Evolutionary conservation across 2,329 filamentous ascomycete species (phyloP).

Genomic region (Arthroderma sp.): DNA sequence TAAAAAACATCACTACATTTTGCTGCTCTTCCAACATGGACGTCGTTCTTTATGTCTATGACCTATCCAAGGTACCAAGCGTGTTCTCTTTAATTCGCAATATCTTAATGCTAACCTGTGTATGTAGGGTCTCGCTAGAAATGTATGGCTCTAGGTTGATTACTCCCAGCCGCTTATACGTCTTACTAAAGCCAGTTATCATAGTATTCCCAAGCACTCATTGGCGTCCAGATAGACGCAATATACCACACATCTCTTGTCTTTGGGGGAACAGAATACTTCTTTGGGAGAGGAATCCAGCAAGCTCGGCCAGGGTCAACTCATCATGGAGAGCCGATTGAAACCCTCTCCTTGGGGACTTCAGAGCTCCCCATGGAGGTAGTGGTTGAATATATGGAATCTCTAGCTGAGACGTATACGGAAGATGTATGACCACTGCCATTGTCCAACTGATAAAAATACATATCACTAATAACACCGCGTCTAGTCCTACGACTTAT

Average conservation of each 20-base stretch:
- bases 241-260: constrained; percentile 92
- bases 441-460: neutral
- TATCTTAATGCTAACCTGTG: constrained; percentile 1
- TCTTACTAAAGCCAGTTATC: constrained; percentile 3
- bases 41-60: constrained; percentile 64
- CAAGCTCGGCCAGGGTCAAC: constrained; percentile 67
- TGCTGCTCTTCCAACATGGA: constrained; percentile 41
- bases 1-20: neutral
- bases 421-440: constrained; percentile 44
- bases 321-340: constrained; percentile 73
- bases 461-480: neutral
- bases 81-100: constrained; percentile 1
- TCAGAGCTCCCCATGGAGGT: constrained; percentile 70
- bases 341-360: constrained; percentile 58
- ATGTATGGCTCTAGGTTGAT: constrained; percentile 22
- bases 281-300: constrained; percentile 80
- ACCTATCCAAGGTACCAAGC: constrained; percentile 47
- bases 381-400: constrained; percentile 76
- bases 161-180: neutral
- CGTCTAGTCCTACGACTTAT: constrained; percentile 71
- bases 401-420: constrained; percentile 69
- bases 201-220: constrained; percentile 44
- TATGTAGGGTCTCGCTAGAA: constrained; percentile 40
- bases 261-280: constrained; percentile 71
- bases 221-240: constrained; percentile 67